Conservation (phyloP, 1,284 basidiomycete species). For the Chalciporus sp. region DNA sequence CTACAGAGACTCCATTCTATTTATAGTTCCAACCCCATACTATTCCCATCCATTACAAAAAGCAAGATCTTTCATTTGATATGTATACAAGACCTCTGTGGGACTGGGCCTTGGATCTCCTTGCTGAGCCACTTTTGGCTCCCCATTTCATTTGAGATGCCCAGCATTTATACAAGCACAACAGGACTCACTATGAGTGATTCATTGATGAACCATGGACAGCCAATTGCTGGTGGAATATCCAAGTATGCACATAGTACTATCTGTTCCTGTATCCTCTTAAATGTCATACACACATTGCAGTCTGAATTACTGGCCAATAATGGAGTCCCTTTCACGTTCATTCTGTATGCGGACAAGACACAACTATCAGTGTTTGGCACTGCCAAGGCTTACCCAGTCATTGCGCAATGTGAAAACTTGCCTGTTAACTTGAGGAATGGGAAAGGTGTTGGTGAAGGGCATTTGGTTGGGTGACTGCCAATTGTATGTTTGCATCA, state of each 20-base stretch:
- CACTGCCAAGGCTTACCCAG: constrained; percentile 44
- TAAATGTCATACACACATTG: no score
- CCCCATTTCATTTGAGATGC: constrained; percentile 20
- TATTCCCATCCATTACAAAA: no score
- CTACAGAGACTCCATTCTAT: no score
- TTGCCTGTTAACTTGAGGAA: constrained; percentile 41
- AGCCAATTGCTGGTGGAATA: no score
- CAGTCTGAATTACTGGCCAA: no score
- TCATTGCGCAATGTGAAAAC: constrained; percentile 41
- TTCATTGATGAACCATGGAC: constrained; percentile 34
- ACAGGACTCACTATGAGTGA: constrained; percentile 21
- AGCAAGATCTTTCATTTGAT: no score
- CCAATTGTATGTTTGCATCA: constrained; percentile 38
- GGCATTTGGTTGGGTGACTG: constrained; percentile 44
- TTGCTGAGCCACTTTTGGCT: no score
- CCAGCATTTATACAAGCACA: constrained; percentile 17
- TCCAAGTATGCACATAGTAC: constrained; percentile 36
- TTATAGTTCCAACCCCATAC: no score
- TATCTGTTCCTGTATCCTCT: no score
- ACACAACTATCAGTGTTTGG: constrained; percentile 13
- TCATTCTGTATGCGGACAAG: constrained; percentile 24
- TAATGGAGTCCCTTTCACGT: not conserved
- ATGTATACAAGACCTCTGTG: no score
- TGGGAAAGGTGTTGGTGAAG: constrained; percentile 40
- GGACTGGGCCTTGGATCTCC: no score